Conservation (phyloP, 2,329 filamentous ascomycete species). For the Colletotrichum sp. region DNA sequence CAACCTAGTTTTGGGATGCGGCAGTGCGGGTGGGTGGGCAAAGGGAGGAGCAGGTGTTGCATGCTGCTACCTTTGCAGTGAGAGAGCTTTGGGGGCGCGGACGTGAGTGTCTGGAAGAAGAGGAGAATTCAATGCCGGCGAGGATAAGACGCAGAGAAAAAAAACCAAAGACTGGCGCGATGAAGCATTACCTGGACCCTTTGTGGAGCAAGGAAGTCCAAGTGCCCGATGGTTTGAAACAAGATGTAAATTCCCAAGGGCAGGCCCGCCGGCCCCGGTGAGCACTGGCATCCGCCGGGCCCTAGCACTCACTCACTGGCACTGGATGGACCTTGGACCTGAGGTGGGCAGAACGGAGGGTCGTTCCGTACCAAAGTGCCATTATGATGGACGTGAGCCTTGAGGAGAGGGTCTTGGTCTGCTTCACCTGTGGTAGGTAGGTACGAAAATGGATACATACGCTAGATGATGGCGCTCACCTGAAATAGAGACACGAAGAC, state of each 20-base stretch:
- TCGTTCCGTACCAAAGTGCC: neutral
- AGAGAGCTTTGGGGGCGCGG: neutral
- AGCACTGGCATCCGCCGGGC: neutral
- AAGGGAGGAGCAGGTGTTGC: neutral
- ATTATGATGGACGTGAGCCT: neutral
- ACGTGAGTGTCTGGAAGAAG: neutral
- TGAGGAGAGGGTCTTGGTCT: neutral
- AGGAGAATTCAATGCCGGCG: neutral
- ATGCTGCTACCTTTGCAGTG: neutral
- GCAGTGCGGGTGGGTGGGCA: neutral
- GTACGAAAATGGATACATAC: neutral
- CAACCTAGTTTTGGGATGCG: neutral
- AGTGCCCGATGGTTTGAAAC: constrained; percentile 16
- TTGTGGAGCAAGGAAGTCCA: constrained; percentile 2
- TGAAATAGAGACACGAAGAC: neutral
- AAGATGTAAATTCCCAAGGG: neutral
- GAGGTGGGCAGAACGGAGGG: neutral
- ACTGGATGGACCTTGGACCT: neutral
- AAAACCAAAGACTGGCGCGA: neutral
- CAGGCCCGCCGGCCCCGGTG: neutral
- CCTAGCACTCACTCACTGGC: neutral
- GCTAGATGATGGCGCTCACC: neutral
- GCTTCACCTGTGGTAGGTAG: neutral
- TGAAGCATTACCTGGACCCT: constrained; percentile 7
- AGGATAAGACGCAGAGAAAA: neutral